Evolutionary conservation across 495 filamentous ascomycete species (phyloP).

Genomic region (Hypoxylon intermedium): DNA sequence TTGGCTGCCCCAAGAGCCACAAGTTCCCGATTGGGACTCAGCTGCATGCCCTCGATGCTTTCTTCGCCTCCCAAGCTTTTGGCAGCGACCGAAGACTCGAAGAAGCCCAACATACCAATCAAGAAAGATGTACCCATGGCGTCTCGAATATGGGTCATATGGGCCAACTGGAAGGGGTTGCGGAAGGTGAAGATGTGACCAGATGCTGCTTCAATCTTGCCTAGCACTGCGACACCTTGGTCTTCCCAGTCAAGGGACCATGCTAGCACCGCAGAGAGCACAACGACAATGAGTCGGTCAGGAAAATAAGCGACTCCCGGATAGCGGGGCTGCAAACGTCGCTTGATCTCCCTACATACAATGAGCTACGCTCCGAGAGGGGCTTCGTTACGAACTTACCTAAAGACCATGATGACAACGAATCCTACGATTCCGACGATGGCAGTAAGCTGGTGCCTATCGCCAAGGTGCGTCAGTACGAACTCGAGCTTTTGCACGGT

Average conservation of each 20-base stretch:
- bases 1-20: constrained; percentile 93
- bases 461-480: constrained; percentile 67
- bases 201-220: constrained; percentile 72
- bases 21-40: constrained; percentile 93
- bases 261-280: constrained; percentile 81
- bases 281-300: constrained; percentile 90
- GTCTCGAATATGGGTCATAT: constrained; percentile 83
- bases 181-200: constrained; percentile 77
- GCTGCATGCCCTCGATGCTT: constrained; percentile 73
- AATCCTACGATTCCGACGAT: constrained; percentile 81
- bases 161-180: constrained; percentile 78
- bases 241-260: constrained; percentile 82
- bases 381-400: constrained; percentile 51
- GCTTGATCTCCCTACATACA: constrained; percentile 72
- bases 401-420: constrained; percentile 83
- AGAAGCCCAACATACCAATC: constrained; percentile 95
- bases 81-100: constrained; percentile 97
- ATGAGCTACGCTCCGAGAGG: constrained; percentile 18
- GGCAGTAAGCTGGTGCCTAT: constrained; percentile 75
- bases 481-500: constrained; percentile 85
- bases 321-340: constrained; percentile 78
- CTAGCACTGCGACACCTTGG: constrained; percentile 81
- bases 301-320: constrained; percentile 87
- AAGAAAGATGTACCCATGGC: constrained; percentile 91
- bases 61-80: constrained; percentile 78